A percentile compares a stretch with the other conserved stretches of the same genome.
Evolutionary conservation across 495 filamentous ascomycete species (phyloP).

Genomic region (Aspergillus ostianus): DNA sequence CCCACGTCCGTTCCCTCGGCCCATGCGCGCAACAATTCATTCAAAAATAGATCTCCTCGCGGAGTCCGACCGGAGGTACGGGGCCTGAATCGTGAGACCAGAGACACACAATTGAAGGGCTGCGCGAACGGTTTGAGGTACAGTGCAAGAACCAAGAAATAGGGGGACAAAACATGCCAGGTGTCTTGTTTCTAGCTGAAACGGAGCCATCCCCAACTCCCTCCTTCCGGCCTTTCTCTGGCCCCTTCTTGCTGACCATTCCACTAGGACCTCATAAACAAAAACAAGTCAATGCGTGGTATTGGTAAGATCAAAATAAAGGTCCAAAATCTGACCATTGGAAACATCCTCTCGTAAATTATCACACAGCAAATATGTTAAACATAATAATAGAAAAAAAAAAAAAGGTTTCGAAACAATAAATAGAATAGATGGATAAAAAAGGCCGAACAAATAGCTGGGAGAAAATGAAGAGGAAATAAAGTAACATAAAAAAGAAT

Average conservation of each 20-base stretch:
- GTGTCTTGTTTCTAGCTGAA: constrained; percentile 2
- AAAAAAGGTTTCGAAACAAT: neutral
- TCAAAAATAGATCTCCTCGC: neutral
- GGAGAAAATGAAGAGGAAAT: constrained; percentile 14
- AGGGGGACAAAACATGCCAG: neutral
- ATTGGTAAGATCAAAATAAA: neutral
- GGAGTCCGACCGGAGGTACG: neutral
- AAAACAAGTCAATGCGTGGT: constrained; percentile 4
- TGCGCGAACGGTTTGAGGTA: neutral
- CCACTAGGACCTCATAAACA: neutral
- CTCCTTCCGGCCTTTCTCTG: neutral
- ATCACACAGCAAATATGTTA: constrained; percentile 2
- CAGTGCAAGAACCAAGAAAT: neutral
- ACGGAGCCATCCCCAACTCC: neutral
- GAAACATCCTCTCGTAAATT: constrained; percentile 5
- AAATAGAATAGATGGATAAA: neutral
- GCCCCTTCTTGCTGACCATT: no score
- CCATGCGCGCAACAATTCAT: neutral
- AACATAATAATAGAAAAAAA: neutral
- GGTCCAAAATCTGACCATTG: constrained; percentile 2
- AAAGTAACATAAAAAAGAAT: constrained; percentile 13
- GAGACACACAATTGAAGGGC: neutral
- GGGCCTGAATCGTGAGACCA: neutral
- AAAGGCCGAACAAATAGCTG: constrained; percentile 8
- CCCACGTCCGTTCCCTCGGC: neutral